These are phyloP conservation scores for Fusarium bulbicola DNA, from an alignment of 2,329 filamentous ascomycete genomes.

Conservation along the genomic window DNA sequence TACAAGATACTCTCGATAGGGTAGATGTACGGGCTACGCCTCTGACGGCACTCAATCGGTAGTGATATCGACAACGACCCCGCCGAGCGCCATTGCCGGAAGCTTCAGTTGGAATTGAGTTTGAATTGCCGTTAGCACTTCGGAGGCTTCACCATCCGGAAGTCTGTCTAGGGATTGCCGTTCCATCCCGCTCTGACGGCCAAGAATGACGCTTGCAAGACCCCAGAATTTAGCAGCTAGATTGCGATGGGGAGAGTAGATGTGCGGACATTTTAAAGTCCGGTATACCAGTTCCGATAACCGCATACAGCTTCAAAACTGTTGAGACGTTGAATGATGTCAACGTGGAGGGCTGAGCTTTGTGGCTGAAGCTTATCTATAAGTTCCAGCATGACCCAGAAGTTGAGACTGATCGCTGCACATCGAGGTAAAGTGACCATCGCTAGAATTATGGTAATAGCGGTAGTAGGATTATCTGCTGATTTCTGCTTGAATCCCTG, in stretches of 20 bases:
- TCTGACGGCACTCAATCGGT: background rate
- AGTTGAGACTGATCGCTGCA: background rate
- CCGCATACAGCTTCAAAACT: background rate
- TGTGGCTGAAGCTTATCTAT: background rate
- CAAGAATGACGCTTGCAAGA: background rate
- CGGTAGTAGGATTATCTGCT: accelerated
- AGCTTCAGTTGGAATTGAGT: background rate
- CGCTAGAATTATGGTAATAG: accelerated
- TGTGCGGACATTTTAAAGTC: background rate
- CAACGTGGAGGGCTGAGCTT: background rate
- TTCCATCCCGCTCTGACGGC: background rate
- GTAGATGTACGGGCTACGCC: background rate
- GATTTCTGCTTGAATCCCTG: background rate
- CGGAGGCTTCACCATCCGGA: background rate
- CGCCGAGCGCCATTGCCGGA: background rate
- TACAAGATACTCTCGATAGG: too few species aligned
- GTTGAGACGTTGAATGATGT: background rate
- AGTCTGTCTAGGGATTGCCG: background rate
- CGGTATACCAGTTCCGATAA: background rate
- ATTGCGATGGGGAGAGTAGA: accelerated
- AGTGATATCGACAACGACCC: background rate
- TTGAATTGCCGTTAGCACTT: background rate
- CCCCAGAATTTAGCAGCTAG: background rate
- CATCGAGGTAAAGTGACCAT: accelerated
- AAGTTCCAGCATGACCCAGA: too few species aligned